A percentile compares a stretch with the other conserved stretches of the same genome.
Conservation (phyloP, 306 rosid genomes). For the Inga laurina region DNA sequence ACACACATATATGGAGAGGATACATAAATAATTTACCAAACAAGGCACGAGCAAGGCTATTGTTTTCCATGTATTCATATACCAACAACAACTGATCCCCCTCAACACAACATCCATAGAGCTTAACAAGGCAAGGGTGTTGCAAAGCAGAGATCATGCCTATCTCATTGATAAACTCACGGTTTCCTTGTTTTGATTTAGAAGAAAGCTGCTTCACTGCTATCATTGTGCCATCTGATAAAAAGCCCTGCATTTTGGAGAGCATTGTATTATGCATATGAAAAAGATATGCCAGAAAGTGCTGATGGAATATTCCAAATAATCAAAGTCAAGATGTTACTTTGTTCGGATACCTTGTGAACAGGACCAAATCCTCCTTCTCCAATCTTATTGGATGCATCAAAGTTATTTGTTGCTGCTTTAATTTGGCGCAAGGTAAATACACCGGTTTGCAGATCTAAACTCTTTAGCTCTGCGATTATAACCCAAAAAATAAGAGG, state of each 20-base stretch:
- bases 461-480: slow-evolving; percentile 42
- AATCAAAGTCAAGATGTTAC: neutral
- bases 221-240: slow-evolving; percentile 40
- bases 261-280: neutral
- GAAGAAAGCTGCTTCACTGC: slow-evolving; percentile 52
- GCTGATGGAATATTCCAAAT: neutral
- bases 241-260: slow-evolving; percentile 33
- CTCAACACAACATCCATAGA: slow-evolving; percentile 51
- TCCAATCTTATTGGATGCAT: slow-evolving; percentile 52
- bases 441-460: slow-evolving; percentile 22
- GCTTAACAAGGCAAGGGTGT: slow-evolving; percentile 48
- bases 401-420: slow-evolving; percentile 41
- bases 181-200: slow-evolving; percentile 50
- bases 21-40: slow-evolving; percentile 35
- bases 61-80: slow-evolving; percentile 54
- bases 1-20: neutral
- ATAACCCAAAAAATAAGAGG: slow-evolving; percentile 1
- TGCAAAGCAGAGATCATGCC: slow-evolving; percentile 51
- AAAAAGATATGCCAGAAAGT: neutral
- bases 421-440: slow-evolving; percentile 39
- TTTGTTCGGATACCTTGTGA: slow-evolving; percentile 37
- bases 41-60: slow-evolving; percentile 45
- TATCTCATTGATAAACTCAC: slow-evolving; percentile 50
- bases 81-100: slow-evolving; percentile 43
- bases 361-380: slow-evolving; percentile 79